These are phyloP conservation scores for Ceratocystis eucalypticola DNA, from an alignment of 2,329 filamentous ascomycete species.

Conservation along the genomic window DNA sequence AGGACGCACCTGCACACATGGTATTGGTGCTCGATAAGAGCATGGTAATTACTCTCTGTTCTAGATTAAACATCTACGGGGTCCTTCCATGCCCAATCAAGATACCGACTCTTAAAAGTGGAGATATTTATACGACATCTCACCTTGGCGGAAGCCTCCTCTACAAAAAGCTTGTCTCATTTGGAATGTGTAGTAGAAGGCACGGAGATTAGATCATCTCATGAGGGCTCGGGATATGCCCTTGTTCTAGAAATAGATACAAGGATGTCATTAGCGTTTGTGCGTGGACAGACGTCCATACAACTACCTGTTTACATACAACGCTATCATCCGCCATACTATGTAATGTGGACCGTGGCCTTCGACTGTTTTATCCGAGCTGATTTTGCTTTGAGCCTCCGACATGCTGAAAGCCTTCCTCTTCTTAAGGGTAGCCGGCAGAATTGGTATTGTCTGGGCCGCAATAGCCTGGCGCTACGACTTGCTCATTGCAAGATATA, in stretches of 20 bases:
- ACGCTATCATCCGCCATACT: background rate
- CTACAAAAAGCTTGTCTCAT: background rate
- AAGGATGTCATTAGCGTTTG: background rate
- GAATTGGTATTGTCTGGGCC: too few species aligned
- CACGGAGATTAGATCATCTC: conserved; percentile 1
- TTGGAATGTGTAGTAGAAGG: background rate
- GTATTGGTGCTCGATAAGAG: too few species aligned
- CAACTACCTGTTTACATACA: background rate
- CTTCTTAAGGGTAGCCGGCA: too few species aligned
- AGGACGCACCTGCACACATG: background rate
- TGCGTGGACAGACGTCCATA: background rate
- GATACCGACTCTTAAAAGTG: background rate
- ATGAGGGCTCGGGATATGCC: background rate
- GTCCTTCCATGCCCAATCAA: background rate
- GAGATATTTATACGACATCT: background rate
- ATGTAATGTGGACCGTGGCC: too few species aligned
- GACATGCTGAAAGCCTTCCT: too few species aligned
- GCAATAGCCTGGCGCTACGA: too few species aligned
- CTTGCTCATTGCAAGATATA: background rate
- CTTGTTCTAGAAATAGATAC: conserved; percentile 2
- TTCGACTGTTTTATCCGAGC: background rate
- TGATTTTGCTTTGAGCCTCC: too few species aligned
- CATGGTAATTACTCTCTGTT: too few species aligned
- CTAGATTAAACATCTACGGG: background rate
- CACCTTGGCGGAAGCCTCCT: background rate